Percentiles rank a stretch among this genome's conserved stretches.
phyloP scores from a whole-genome alignment of 768 basidiomycete genomes.

The Collybia nuda region DNA sequence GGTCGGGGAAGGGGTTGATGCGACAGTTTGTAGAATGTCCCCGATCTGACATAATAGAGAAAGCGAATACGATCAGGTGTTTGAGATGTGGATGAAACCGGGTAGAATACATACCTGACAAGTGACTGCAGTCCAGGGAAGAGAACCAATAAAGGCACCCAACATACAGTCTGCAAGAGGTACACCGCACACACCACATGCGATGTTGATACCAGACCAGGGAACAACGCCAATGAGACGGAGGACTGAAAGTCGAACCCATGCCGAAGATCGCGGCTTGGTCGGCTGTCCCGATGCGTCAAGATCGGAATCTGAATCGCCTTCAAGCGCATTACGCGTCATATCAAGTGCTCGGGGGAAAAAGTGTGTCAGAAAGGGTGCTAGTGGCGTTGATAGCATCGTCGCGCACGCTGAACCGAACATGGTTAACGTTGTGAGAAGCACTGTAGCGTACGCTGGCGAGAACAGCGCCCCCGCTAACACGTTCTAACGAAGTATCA shows the following conservation, averaged over 20 bases:
- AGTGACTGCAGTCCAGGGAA: conserved; percentile 92
- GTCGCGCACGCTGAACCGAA: conserved; percentile 84
- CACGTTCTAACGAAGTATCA: conserved; percentile 64
- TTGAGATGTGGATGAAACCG: conserved; percentile 14
- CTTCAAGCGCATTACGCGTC: conserved; percentile 79
- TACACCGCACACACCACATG: conserved; percentile 90
- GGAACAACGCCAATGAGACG: conserved; percentile 92
- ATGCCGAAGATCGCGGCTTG: conserved; percentile 47
- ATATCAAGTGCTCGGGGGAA: conserved; percentile 86
- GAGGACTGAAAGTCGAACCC: conserved; percentile 87
- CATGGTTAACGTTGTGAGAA: conserved; percentile 84
- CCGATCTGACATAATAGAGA: conserved; percentile 63
- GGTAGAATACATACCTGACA: conserved; percentile 61
- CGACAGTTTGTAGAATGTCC: conserved; percentile 83
- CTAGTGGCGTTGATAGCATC: conserved; percentile 77
- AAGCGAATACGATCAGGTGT: conserved; percentile 5
- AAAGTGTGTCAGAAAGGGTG: conserved; percentile 75
- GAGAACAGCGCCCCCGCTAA: conserved; percentile 86
- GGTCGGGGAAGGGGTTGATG: conserved; percentile 66
- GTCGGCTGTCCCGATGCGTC: conserved; percentile 30
- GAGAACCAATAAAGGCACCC: conserved; percentile 78
- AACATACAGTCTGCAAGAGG: conserved; percentile 71
- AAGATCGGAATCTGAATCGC: conserved; percentile 48
- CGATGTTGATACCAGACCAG: conserved; percentile 97
- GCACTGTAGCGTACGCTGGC: conserved; percentile 75